A percentile compares a stretch with the other conserved stretches of the same genome.
Conservation (phyloP, 2,329 filamentous ascomycete species). For the Cytospora piceae region DNA sequence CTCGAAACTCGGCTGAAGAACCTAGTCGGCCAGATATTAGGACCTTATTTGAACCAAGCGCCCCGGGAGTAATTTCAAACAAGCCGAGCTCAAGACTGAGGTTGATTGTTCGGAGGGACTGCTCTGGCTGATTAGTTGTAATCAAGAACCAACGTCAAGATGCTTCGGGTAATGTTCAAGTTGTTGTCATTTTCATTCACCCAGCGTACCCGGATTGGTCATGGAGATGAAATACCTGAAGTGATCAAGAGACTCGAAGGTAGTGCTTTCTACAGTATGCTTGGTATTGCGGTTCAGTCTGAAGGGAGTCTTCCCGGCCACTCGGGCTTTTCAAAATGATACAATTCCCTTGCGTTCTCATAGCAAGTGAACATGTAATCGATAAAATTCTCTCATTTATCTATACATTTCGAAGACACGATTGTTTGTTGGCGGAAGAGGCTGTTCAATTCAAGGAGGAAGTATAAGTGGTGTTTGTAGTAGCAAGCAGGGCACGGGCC, state of each 20-base stretch:
- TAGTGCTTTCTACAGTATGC: no score
- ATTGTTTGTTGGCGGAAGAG: background rate
- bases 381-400: background rate
- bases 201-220: no score
- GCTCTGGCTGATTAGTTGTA: no score
- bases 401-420: background rate
- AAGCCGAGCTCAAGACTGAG: no score
- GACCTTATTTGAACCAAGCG: no score
- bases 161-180: background rate
- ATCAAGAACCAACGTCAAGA: background rate
- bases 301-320: background rate
- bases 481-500: conserved; percentile 12
- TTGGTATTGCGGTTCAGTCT: background rate
- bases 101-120: background rate
- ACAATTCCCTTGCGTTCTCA: background rate
- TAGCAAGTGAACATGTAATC: background rate
- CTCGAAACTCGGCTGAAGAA: background rate
- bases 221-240: no score
- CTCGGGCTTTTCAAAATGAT: background rate
- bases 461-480: background rate
- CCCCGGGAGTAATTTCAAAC: no score
- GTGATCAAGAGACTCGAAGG: no score
- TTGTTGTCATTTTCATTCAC: background rate
- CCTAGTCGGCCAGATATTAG: no score
- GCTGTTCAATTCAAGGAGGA: background rate